Evolutionary conservation across 2,329 filamentous ascomycete genomes (phyloP).

Genomic region (Tolypocladium nubicola): DNA sequence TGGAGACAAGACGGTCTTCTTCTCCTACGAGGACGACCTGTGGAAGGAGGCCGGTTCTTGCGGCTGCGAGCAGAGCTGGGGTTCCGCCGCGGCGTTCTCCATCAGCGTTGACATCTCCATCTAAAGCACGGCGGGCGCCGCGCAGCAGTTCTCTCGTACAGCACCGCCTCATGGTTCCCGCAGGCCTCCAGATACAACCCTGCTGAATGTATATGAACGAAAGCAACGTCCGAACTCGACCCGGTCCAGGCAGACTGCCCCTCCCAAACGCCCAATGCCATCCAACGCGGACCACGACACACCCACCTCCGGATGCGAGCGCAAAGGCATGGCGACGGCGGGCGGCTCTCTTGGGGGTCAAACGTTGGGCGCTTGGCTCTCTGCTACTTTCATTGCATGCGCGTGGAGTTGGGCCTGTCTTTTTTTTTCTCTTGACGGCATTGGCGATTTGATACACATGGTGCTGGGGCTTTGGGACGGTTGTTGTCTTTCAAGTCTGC

Average conservation of each 20-base stretch:
- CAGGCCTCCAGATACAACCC: neutral
- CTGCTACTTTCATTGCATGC: constrained; percentile 1
- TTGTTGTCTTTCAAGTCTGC: constrained; percentile 13
- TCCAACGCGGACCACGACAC: neutral
- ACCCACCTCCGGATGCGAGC: neutral
- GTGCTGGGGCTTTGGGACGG: constrained; percentile 2
- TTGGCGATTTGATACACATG: neutral
- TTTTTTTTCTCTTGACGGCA: neutral
- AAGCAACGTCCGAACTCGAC: constrained; percentile 8
- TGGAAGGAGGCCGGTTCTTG: constrained; percentile 70
- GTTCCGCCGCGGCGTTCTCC: constrained; percentile 28
- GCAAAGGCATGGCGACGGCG: neutral
- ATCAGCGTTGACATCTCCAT: neutral
- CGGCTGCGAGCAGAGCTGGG: constrained; percentile 73
- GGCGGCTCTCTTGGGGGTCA: neutral
- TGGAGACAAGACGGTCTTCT: constrained; percentile 65
- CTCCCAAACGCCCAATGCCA: neutral
- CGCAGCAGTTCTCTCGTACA: neutral
- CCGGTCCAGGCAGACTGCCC: constrained; percentile 8
- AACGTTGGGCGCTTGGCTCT: neutral
- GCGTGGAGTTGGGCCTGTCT: constrained; percentile 1
- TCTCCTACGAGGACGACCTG: constrained; percentile 66
- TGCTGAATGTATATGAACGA: constrained; percentile 18
- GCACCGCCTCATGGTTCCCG: neutral
- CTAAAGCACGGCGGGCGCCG: constrained; percentile 1